Evolutionary conservation across 2,329 filamentous ascomycete genomes (phyloP).

Genomic region (Claviceps arundinis): DNA sequence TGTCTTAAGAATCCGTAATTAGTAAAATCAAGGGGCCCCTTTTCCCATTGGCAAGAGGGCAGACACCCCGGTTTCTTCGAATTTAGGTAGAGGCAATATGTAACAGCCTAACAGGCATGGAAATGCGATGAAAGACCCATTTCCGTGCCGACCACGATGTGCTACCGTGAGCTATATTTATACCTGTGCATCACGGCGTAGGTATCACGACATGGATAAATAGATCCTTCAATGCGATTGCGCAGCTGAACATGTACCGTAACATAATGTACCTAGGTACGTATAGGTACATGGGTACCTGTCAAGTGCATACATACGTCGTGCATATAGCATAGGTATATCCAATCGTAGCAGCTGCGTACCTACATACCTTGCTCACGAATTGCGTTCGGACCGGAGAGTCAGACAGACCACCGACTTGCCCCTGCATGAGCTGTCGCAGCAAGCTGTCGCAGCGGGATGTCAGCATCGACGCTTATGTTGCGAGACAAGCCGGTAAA

Average conservation of each 20-base stretch:
- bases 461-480: neutral
- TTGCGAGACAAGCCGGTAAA: too few relatives aligned
- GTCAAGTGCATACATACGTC: neutral
- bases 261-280: too few relatives aligned
- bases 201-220: neutral
- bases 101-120: neutral
- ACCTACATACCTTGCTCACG: neutral
- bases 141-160: neutral
- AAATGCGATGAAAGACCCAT: neutral
- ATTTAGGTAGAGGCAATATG: neutral
- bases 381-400: neutral
- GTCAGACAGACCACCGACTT: neutral
- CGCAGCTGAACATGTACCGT: neutral
- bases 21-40: too few relatives aligned
- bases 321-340: neutral
- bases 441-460: neutral
- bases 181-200: neutral
- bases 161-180: neutral
- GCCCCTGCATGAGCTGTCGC: neutral
- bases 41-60: neutral
- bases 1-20: too few relatives aligned
- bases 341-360: neutral
- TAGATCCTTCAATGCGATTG: too few relatives aligned
- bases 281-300: neutral
- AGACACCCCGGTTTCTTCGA: neutral